These are phyloP conservation scores for Teunomyces stri DNA, from an alignment of 805 yeast genomes.

Conservation along the genomic window DNA sequence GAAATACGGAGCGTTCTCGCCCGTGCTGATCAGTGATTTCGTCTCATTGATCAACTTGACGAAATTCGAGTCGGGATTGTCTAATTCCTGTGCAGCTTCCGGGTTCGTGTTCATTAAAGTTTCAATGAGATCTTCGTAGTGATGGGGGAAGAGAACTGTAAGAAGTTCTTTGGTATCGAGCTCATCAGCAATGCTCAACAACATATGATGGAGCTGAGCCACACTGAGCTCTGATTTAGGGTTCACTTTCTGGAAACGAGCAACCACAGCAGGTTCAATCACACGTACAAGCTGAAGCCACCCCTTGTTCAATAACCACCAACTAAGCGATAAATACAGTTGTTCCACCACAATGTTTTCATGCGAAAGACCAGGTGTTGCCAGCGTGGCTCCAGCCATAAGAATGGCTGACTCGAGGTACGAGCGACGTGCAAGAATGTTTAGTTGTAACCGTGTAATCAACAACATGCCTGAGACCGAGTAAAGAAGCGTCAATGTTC, in stretches of 20 bases:
- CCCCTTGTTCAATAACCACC: conserved; percentile 93
- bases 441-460: conserved; percentile 80
- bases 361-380: conserved; percentile 9
- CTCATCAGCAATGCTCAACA: conserved; percentile 15
- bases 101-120: conserved; percentile 51
- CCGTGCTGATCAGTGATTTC: conserved; percentile 33
- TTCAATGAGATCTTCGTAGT: conserved; percentile 38
- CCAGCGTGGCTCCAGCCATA: conserved; percentile 49
- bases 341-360: conserved; percentile 66
- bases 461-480: conserved; percentile 67
- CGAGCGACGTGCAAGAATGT: conserved; percentile 82
- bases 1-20: conserved; percentile 23
- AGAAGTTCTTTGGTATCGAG: conserved; percentile 13
- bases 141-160: conserved; percentile 28
- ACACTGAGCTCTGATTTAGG: conserved; percentile 71
- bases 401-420: conserved; percentile 76
- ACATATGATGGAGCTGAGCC: conserved; percentile 52
- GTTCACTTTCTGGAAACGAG: conserved; percentile 59
- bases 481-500: conserved; percentile 70
- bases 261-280: conserved; percentile 56
- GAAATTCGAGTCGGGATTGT: conserved; percentile 34
- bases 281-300: conserved; percentile 58
- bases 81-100: conserved; percentile 36
- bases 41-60: conserved; percentile 47
- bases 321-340: conserved; percentile 78